Conservation (phyloP, 2,329 filamentous ascomycete genomes). For the Exophiala sp. region DNA sequence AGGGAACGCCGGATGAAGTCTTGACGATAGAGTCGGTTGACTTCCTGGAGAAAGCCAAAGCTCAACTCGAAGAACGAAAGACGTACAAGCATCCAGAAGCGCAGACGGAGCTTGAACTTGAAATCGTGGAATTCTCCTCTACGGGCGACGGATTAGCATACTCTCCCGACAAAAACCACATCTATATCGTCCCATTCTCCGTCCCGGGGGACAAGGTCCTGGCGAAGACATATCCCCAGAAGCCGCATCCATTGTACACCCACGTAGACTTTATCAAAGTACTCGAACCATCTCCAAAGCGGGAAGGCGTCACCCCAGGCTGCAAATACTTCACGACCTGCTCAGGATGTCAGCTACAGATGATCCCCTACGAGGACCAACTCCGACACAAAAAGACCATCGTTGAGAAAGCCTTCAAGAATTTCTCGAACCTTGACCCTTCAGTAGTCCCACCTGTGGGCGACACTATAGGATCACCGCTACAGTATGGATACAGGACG, state of each 20-base stretch:
- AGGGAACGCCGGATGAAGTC: slow-evolving; percentile 20
- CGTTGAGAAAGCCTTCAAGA: slow-evolving; percentile 84
- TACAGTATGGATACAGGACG: slow-evolving; percentile 91
- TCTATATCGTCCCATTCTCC: slow-evolving; percentile 77
- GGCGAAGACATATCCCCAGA: slow-evolving; percentile 74
- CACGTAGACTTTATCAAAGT: slow-evolving; percentile 80
- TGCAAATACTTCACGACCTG: slow-evolving; percentile 87
- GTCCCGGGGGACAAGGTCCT: slow-evolving; percentile 78
- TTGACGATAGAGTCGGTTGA: slow-evolving; percentile 14
- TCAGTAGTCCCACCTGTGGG: slow-evolving; percentile 70
- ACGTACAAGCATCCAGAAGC: not conserved
- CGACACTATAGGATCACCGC: slow-evolving; percentile 83
- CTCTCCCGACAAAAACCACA: slow-evolving; percentile 52
- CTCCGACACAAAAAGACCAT: slow-evolving; percentile 78
- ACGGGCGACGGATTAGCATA: slow-evolving; percentile 87
- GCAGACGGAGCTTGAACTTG: slow-evolving; percentile 66
- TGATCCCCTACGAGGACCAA: slow-evolving; percentile 86
- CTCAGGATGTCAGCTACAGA: slow-evolving; percentile 95
- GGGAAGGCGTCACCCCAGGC: slow-evolving; percentile 71
- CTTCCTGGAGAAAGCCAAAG: slow-evolving; percentile 8
- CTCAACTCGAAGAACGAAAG: not conserved
- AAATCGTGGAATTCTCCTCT: slow-evolving; percentile 79
- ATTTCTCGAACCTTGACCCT: slow-evolving; percentile 80
- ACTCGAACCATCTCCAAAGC: slow-evolving; percentile 65
- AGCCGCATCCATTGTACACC: slow-evolving; percentile 63